Evolutionary conservation across 352 stramenopile genomes (phyloP).

Genomic region (Thraustochytrium striatum): DNA sequence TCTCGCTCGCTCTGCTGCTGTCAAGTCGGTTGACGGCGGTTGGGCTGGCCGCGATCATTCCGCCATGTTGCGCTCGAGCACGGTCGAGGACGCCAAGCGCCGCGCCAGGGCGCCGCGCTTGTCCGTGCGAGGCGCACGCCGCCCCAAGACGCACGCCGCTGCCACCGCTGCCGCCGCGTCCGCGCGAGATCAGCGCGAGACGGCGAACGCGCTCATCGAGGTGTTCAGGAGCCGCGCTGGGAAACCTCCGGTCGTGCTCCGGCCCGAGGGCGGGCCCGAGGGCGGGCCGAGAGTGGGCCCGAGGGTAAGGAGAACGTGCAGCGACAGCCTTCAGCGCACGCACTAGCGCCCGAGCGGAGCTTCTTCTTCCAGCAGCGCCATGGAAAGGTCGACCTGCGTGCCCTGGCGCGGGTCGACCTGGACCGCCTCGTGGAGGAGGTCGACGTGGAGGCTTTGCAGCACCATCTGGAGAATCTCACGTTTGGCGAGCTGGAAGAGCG

Average conservation of each 20-base stretch:
- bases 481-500: constrained; percentile 60
- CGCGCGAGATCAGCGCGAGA: neutral
- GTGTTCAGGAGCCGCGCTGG: constrained; percentile 17
- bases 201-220: neutral
- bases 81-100: no score
- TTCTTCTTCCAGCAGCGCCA: constrained; percentile 55
- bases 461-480: constrained; percentile 62
- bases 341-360: constrained; percentile 2
- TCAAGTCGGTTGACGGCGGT: no score
- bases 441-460: constrained; percentile 61
- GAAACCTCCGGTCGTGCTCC: neutral
- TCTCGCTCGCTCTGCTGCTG: no score
- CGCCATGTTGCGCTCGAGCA: no score
- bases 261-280: neutral
- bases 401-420: constrained; percentile 59
- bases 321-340: no score
- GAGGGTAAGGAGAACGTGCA: constrained; percentile 17
- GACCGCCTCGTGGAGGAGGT: constrained; percentile 59
- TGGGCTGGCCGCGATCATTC: no score
- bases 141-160: no score
- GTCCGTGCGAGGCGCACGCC: no score
- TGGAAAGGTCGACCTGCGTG: constrained; percentile 55
- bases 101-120: no score
- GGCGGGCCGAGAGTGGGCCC: neutral
- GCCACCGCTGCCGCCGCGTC: no score